A percentile compares a stretch with the other conserved stretches of the same genome.
These are phyloP conservation scores for Senecio squalidus DNA, from an alignment of 140 eudicot genomes.

Conservation along the genomic window DNA sequence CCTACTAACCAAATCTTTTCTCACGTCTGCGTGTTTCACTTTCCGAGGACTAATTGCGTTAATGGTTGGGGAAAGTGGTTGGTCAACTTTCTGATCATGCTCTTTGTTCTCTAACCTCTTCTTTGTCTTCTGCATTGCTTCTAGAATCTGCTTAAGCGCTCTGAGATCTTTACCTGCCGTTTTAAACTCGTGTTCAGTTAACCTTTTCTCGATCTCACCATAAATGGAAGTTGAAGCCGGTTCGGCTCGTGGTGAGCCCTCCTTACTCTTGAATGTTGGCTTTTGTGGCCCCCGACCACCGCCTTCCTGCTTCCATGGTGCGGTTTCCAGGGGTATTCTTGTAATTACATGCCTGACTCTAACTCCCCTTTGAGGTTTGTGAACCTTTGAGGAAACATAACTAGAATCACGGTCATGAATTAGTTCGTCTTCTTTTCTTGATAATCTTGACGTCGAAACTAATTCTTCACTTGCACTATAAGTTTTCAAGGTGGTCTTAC, in stretches of 20 bases:
- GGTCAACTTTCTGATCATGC: constrained; percentile 23
- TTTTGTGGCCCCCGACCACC: constrained; percentile 21
- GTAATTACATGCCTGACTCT: constrained; percentile 33
- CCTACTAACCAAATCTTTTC: constrained; percentile 25
- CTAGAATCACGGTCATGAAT: constrained; percentile 20
- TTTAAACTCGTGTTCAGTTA: constrained; percentile 56
- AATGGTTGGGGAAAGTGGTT: constrained; percentile 30
- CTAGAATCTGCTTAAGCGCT: constrained; percentile 92
- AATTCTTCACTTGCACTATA: constrained; percentile 21
- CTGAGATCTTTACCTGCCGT: constrained; percentile 81
- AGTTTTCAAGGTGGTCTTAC: constrained; percentile 14
- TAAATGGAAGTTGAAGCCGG: constrained; percentile 46
- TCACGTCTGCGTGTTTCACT: constrained; percentile 21
- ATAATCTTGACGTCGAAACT: constrained; percentile 20
- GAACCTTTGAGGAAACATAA: constrained; percentile 31
- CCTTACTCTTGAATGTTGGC: constrained; percentile 25
- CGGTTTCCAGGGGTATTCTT: constrained; percentile 55
- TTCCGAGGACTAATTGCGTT: constrained; percentile 31
- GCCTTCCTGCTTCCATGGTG: constrained; percentile 64
- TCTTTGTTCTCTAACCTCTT: constrained; percentile 39
- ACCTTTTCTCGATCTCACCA: constrained; percentile 72
- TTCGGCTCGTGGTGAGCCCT: constrained; percentile 11
- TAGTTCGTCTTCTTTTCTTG: constrained; percentile 21
- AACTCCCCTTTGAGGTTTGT: constrained; percentile 30
- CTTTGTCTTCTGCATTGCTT: constrained; percentile 76